Evolutionary conservation across 352 stramenopile genomes (phyloP).

Genomic region (Phytophthora nicotianae): DNA sequence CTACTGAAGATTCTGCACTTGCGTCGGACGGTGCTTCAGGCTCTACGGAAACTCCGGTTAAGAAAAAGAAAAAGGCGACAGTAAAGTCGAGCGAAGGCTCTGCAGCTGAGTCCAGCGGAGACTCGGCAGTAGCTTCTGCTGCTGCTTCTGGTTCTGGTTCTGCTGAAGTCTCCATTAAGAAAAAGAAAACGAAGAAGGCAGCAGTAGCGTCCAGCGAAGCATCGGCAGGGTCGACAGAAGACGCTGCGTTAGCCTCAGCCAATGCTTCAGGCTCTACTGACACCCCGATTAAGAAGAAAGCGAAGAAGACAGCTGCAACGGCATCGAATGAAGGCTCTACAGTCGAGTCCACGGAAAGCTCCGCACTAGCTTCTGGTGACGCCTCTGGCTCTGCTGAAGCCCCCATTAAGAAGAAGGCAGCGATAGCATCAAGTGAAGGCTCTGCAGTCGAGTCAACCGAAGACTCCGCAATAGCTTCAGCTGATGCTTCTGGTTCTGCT

Average conservation of each 20-base stretch:
- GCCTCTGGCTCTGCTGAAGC: background rate
- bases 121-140: constrained; percentile 3
- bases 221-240: background rate
- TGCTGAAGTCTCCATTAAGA: background rate
- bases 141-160: constrained; percentile 2
- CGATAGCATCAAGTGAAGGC: background rate
- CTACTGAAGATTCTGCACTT: background rate
- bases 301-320: background rate
- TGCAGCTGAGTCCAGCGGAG: background rate
- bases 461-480: background rate
- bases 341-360: background rate
- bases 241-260: too few relatives aligned
- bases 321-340: background rate
- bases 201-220: background rate
- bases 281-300: background rate
- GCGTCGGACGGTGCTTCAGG: background rate
- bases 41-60: background rate
- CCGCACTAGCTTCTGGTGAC: background rate
- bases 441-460: background rate
- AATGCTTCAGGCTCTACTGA: background rate
- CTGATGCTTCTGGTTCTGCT: background rate
- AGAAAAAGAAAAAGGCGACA: background rate
- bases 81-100: constrained; percentile 1
- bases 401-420: background rate
- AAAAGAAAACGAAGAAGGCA: background rate